Evolutionary conservation across 2,329 filamentous ascomycete genomes (phyloP).

Genomic region (Eutypa lata): DNA sequence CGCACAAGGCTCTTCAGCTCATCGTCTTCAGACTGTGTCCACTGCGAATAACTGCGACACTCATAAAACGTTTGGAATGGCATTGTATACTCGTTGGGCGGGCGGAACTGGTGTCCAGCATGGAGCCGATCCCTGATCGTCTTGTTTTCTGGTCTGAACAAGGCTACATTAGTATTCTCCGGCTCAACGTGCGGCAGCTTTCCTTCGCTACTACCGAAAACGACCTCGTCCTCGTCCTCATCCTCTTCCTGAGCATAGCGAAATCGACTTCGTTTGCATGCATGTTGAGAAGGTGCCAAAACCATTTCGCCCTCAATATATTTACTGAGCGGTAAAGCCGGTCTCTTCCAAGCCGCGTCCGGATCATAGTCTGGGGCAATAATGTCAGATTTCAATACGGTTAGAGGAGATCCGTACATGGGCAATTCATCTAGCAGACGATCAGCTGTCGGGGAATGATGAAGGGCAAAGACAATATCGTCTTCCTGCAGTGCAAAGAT

Average conservation of each 20-base stretch:
- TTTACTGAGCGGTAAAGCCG: constrained; percentile 82
- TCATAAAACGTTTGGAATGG: constrained; percentile 89
- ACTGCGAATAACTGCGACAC: constrained; percentile 80
- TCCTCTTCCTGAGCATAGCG: constrained; percentile 72
- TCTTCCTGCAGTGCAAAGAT: constrained; percentile 81
- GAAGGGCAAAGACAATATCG: constrained; percentile 76
- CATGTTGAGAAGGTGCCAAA: constrained; percentile 62
- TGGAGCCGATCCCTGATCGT: constrained; percentile 85
- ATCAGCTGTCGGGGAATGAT: constrained; percentile 71
- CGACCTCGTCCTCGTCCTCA: constrained; percentile 40
- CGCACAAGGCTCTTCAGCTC: constrained; percentile 81
- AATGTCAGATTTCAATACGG: constrained; percentile 56
- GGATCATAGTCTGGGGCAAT: constrained; percentile 58
- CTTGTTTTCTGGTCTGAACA: constrained; percentile 89
- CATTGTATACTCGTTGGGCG: constrained; percentile 89
- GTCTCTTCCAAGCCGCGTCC: constrained; percentile 70
- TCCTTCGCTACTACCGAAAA: constrained; percentile 30
- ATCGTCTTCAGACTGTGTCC: constrained; percentile 87
- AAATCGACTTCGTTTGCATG: constrained; percentile 77
- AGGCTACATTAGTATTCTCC: constrained; percentile 71
- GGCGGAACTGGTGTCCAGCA: constrained; percentile 87
- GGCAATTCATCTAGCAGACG: constrained; percentile 78
- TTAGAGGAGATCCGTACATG: constrained; percentile 66
- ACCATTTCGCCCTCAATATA: constrained; percentile 80
- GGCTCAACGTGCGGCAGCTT: constrained; percentile 52